Conservation (phyloP, 1,139 yeast species). For the Zhuliangozyma blackwelliae region DNA sequence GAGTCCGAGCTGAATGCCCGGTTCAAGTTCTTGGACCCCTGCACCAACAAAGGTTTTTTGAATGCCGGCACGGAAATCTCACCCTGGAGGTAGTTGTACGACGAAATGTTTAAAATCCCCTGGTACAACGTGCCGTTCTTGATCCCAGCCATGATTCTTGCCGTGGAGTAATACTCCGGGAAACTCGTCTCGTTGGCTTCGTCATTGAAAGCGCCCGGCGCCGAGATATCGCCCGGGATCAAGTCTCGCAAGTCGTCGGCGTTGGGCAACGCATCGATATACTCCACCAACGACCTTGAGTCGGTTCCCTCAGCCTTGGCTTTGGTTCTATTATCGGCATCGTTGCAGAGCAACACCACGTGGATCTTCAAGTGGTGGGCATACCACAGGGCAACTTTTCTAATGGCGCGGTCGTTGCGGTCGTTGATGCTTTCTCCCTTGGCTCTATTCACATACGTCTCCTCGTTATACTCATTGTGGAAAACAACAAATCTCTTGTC, state of each 20-base stretch:
- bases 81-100: conserved; percentile 88
- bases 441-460: conserved; percentile 62
- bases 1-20: conserved; percentile 90
- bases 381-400: conserved; percentile 73
- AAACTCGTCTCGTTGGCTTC: conserved; percentile 48
- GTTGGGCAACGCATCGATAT: conserved; percentile 69
- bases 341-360: conserved; percentile 72
- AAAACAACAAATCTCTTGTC: conserved; percentile 85
- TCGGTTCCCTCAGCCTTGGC: conserved; percentile 53
- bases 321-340: conserved; percentile 58
- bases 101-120: conserved; percentile 75
- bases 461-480: conserved; percentile 85
- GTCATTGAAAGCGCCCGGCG: too few relatives aligned
- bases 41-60: conserved; percentile 74
- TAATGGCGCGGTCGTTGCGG: conserved; percentile 86
- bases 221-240: conserved; percentile 50
- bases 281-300: conserved; percentile 58
- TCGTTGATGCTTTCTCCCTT: conserved; percentile 79
- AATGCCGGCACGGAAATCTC: conserved; percentile 69
- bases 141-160: conserved; percentile 87
- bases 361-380: conserved; percentile 57
- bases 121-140: conserved; percentile 84
- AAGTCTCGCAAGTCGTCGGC: conserved; percentile 77
- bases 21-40: conserved; percentile 82
- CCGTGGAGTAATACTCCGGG: conserved; percentile 73